Percentiles rank a stretch among this genome's conserved stretches.
These are phyloP conservation scores for Galerina sulciceps DNA, from an alignment of 768 basidiomycete genomes.

Conservation along the genomic window DNA sequence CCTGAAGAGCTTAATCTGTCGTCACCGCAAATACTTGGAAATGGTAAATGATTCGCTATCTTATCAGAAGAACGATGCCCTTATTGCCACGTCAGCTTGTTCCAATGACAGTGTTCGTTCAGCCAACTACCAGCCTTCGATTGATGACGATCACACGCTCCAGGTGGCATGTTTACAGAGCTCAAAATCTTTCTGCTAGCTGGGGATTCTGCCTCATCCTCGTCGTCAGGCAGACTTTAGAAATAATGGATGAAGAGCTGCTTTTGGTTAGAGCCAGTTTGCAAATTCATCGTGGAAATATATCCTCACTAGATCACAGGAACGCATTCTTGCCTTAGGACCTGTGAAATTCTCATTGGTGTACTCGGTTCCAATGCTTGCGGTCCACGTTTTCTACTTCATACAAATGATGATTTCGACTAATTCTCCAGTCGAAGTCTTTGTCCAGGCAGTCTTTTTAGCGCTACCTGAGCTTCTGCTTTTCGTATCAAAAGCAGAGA, in stretches of 20 bases:
- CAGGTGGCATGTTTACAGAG: slow-evolving; percentile 10
- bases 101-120: slow-evolving; percentile 3
- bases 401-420: not conserved
- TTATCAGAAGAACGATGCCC: not conserved
- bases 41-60: not conserved
- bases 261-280: not conserved
- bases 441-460: not conserved
- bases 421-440: not conserved
- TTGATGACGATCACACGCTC: not conserved
- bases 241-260: not conserved
- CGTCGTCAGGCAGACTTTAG: not conserved
- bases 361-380: not conserved
- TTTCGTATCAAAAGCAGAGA: not conserved
- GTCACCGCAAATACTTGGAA: slow-evolving; percentile 1
- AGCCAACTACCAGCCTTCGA: not conserved
- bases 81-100: not conserved
- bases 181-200: not conserved
- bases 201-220: slow-evolving; percentile 12
- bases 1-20: not conserved
- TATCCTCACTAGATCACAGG: not conserved
- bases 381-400: slow-evolving; percentile 1
- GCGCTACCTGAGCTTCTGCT: not conserved
- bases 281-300: not conserved
- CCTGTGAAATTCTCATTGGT: slow-evolving; percentile 1
- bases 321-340: slow-evolving; percentile 4